phyloP scores from a whole-genome alignment of 306 rosid species.

The Lagenaria siceraria region DNA sequence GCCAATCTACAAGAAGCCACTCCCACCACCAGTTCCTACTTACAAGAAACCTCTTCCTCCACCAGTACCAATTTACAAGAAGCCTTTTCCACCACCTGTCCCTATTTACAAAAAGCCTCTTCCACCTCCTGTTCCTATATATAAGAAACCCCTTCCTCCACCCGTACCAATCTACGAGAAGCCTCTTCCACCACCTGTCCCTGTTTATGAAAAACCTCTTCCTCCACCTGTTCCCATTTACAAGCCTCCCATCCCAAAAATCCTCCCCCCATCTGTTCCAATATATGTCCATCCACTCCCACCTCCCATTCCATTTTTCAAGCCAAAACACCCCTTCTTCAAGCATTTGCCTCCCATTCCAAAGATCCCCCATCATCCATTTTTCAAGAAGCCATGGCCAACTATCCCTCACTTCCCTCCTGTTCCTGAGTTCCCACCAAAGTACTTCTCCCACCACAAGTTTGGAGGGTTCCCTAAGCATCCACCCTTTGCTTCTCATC shows the following conservation, averaged over 20 bases:
- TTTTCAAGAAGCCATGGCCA: conserved; percentile 22
- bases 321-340: conserved; percentile 18
- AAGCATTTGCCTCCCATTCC: conserved; percentile 43
- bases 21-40: conserved; percentile 14
- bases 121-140: conserved; percentile 3
- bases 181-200: conserved; percentile 9
- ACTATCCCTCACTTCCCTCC: conserved; percentile 16
- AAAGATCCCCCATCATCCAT: conserved; percentile 22
- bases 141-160: conserved; percentile 17
- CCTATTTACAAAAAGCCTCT: conserved; percentile 13
- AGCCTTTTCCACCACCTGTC: conserved; percentile 18
- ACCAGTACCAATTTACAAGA: background rate
- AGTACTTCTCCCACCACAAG: conserved; percentile 39
- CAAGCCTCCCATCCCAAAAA: conserved; percentile 17
- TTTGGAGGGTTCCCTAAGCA: conserved; percentile 25
- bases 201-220: conserved; percentile 8
- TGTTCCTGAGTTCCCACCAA: conserved; percentile 14
- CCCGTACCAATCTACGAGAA: background rate
- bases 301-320: conserved; percentile 12
- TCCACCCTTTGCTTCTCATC: conserved; percentile 20
- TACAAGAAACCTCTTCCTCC: conserved; percentile 18
- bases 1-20: conserved; percentile 11
- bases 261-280: conserved; percentile 11
- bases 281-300: conserved; percentile 8
- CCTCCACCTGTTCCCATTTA: conserved; percentile 19